phyloP scores from a whole-genome alignment of 1,284 basidiomycete genomes.

The Inonotus obliquus region DNA sequence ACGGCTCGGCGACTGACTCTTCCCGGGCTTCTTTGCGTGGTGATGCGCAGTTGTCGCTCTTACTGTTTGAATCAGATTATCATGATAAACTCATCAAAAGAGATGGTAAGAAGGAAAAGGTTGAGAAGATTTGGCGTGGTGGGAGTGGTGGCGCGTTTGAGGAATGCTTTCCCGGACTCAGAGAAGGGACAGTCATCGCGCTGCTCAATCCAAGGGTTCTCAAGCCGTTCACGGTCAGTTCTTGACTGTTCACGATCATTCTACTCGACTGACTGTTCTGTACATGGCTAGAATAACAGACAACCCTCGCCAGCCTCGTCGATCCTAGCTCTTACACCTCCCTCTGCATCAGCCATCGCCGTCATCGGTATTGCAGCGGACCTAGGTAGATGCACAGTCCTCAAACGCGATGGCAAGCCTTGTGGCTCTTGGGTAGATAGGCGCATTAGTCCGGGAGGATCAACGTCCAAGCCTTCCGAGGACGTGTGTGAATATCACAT shows the following conservation, averaged over 20 bases:
- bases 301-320: conserved; percentile 74
- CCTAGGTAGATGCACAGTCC: conserved; percentile 77
- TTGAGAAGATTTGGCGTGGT: conserved; percentile 71
- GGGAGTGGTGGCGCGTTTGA: conserved; percentile 94
- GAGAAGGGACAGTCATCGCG: conserved; percentile 86
- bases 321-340: conserved; percentile 84
- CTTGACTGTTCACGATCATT: not conserved
- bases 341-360: conserved; percentile 73
- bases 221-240: conserved; percentile 74
- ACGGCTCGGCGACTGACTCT: conserved; percentile 42
- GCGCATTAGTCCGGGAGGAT: conserved; percentile 46
- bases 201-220: conserved; percentile 86
- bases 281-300: conserved; percentile 41
- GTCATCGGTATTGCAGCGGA: conserved; percentile 84
- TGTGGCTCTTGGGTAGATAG: conserved; percentile 89
- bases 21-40: conserved; percentile 49
- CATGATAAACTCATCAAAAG: conserved; percentile 50
- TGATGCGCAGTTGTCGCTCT: conserved; percentile 76
- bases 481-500: conserved; percentile 90
- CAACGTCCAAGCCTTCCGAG: conserved; percentile 21
- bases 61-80: conserved; percentile 85
- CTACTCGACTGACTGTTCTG: not conserved
- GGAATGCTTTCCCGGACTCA: conserved; percentile 70
- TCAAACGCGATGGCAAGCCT: conserved; percentile 71
- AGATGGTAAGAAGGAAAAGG: conserved; percentile 34